These are phyloP conservation scores for Xylaria polymorpha DNA, from an alignment of 2,329 filamentous ascomycete genomes.

Conservation along the genomic window DNA sequence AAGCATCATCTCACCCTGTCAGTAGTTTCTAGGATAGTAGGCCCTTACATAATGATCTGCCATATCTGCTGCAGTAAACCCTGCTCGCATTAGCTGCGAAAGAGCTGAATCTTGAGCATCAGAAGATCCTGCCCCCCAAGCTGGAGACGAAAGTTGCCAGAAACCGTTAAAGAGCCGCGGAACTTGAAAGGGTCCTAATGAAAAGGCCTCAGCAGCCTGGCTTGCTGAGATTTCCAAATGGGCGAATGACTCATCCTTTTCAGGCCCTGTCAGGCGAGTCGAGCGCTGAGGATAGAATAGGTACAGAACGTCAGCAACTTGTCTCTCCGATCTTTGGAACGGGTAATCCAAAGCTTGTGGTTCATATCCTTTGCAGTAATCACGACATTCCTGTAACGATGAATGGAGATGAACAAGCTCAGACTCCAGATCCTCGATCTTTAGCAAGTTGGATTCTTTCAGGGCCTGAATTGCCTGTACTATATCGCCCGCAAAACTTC, in stretches of 20 bases:
- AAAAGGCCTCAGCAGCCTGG: conserved; percentile 39
- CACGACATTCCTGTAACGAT: conserved; percentile 42
- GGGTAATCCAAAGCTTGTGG: conserved; percentile 41
- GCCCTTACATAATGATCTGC: conserved; percentile 53
- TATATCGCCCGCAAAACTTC: conserved; percentile 51
- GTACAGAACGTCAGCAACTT: conserved; percentile 48
- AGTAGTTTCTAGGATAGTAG: too few relatives aligned
- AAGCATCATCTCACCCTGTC: neutral
- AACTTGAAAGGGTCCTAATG: conserved; percentile 40
- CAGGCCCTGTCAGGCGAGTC: neutral
- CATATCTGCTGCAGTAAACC: conserved; percentile 51
- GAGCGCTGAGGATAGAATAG: conserved; percentile 43
- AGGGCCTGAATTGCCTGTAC: conserved; percentile 54
- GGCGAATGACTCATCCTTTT: neutral
- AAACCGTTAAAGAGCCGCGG: conserved; percentile 48
- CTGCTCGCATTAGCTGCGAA: conserved; percentile 41
- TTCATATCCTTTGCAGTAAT: conserved; percentile 41
- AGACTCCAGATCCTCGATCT: conserved; percentile 38
- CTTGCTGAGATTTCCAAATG: neutral
- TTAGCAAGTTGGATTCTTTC: conserved; percentile 48
- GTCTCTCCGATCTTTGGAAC: conserved; percentile 47
- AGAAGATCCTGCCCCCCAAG: conserved; percentile 47
- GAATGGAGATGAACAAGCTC: conserved; percentile 39
- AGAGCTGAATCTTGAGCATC: conserved; percentile 47
- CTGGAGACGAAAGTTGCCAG: conserved; percentile 49